A percentile compares a stretch with the other conserved stretches of the same genome.
These are phyloP conservation scores for Phytophthora ohioensis DNA, from an alignment of 352 stramenopile species.

Conservation along the genomic window DNA sequence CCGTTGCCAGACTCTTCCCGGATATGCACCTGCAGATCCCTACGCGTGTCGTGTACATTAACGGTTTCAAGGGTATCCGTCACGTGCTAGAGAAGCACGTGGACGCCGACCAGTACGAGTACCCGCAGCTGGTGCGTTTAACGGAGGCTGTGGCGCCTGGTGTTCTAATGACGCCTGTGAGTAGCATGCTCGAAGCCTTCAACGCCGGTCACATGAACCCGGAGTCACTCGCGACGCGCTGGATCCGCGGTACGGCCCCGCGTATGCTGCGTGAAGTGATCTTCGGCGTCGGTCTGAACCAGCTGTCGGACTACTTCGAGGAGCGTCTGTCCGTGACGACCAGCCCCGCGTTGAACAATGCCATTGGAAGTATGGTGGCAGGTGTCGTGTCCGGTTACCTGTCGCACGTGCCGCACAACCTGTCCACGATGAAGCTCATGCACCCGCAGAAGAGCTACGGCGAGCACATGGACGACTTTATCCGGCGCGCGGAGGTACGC, in stretches of 20 bases:
- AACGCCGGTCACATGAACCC: constrained; percentile 95
- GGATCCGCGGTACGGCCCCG: constrained; percentile 90
- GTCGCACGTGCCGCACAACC: constrained; percentile 95
- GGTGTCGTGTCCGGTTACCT: constrained; percentile 94
- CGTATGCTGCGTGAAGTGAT: constrained; percentile 92
- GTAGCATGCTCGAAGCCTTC: constrained; percentile 92
- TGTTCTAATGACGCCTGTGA: constrained; percentile 95
- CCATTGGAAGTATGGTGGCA: constrained; percentile 86
- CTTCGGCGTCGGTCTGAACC: constrained; percentile 94
- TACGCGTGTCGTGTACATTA: constrained; percentile 93
- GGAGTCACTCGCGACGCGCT: constrained; percentile 87
- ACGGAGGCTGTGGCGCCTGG: constrained; percentile 86
- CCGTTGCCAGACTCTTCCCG: constrained; percentile 87
- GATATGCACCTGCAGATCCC: constrained; percentile 96
- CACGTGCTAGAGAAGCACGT: constrained; percentile 89
- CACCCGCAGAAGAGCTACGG: constrained; percentile 90
- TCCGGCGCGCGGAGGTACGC: constrained; percentile 82
- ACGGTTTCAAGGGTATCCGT: constrained; percentile 93
- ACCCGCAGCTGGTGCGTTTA: constrained; percentile 82
- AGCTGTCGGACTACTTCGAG: constrained; percentile 95
- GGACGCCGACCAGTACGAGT: constrained; percentile 83
- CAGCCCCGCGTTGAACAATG: constrained; percentile 87
- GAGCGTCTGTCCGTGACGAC: constrained; percentile 83
- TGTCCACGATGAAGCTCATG: constrained; percentile 96
- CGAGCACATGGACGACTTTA: constrained; percentile 88